Evolutionary conservation across 495 filamentous ascomycete genomes (phyloP).

Genomic region (Aspergillus ellipticus): DNA sequence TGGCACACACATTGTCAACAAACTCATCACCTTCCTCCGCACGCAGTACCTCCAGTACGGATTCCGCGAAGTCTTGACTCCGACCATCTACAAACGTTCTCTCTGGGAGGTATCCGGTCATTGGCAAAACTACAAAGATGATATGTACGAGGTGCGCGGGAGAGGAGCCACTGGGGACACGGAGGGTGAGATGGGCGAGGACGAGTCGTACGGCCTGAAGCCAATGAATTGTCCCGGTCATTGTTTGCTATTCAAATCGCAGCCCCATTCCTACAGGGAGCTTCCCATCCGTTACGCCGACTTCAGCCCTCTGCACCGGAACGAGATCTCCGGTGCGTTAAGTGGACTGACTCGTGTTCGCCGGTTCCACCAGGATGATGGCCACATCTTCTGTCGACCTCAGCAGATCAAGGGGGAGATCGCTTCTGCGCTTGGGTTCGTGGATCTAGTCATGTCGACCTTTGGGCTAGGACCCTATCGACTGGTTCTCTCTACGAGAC

Average conservation of each 20-base stretch:
- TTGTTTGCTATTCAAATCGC: slow-evolving; percentile 77
- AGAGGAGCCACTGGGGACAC: slow-evolving; percentile 50
- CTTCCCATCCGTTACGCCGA: slow-evolving; percentile 89
- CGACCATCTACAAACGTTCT: slow-evolving; percentile 88
- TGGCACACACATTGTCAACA: slow-evolving; percentile 83
- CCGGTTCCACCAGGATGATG: slow-evolving; percentile 95
- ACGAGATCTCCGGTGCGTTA: slow-evolving; percentile 82
- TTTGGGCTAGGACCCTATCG: slow-evolving; percentile 72
- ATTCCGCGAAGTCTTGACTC: slow-evolving; percentile 88
- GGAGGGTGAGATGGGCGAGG: slow-evolving; percentile 49
- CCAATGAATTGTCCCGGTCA: slow-evolving; percentile 98
- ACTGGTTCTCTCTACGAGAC: slow-evolving; percentile 77
- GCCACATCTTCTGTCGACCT: slow-evolving; percentile 89
- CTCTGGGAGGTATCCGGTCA: slow-evolving; percentile 89
- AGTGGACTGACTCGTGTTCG: slow-evolving; percentile 84
- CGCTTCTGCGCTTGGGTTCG: slow-evolving; percentile 71
- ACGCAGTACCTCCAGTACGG: slow-evolving; percentile 84
- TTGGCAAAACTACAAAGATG: slow-evolving; percentile 89
- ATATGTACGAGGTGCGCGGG: slow-evolving; percentile 87
- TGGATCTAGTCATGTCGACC: slow-evolving; percentile 70
- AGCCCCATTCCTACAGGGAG: slow-evolving; percentile 72
- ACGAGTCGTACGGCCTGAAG: slow-evolving; percentile 85
- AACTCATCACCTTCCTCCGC: slow-evolving; percentile 78
- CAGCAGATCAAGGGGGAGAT: slow-evolving; percentile 82
- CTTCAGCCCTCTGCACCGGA: slow-evolving; percentile 87